A percentile compares a stretch with the other conserved stretches of the same genome.
These are phyloP conservation scores for Camillea tinctor DNA, from an alignment of 2,329 filamentous ascomycete species.

Conservation along the genomic window DNA sequence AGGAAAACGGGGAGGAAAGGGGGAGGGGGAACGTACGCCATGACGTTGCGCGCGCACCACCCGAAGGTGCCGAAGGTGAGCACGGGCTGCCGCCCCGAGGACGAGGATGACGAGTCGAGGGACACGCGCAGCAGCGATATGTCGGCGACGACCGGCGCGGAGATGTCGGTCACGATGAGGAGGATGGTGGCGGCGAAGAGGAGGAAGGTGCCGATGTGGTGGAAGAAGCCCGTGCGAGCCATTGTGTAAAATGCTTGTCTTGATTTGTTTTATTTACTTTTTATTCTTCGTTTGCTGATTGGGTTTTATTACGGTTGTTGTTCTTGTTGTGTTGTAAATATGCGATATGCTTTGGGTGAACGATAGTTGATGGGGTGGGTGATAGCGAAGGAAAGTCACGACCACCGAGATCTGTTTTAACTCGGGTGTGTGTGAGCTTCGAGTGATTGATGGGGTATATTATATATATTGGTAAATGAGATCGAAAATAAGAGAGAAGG, in stretches of 20 bases:
- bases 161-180: slow-evolving; percentile 46
- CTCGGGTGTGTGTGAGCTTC: no score
- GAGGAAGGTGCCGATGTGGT: slow-evolving; percentile 44
- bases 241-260: slow-evolving; percentile 17
- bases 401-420: no score
- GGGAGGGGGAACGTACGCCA: slow-evolving; percentile 16
- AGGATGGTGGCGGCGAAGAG: slow-evolving; percentile 44
- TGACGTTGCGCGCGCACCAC: slow-evolving; percentile 34
- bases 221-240: slow-evolving; percentile 35
- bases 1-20: background rate
- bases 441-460: no score
- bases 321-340: no score
- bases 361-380: no score
- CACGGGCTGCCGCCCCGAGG: slow-evolving; percentile 18
- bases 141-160: slow-evolving; percentile 43
- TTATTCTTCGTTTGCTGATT: background rate
- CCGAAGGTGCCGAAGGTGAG: slow-evolving; percentile 47
- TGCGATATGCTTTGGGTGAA: no score
- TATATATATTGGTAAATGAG: no score
- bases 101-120: slow-evolving; percentile 25
- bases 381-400: no score
- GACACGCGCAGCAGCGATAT: slow-evolving; percentile 42
- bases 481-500: no score
- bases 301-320: no score
- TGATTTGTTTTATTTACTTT: background rate